These are phyloP conservation scores for Aureobasidium pullulans DNA, from an alignment of 2,329 filamentous ascomycete genomes.

Conservation along the genomic window DNA sequence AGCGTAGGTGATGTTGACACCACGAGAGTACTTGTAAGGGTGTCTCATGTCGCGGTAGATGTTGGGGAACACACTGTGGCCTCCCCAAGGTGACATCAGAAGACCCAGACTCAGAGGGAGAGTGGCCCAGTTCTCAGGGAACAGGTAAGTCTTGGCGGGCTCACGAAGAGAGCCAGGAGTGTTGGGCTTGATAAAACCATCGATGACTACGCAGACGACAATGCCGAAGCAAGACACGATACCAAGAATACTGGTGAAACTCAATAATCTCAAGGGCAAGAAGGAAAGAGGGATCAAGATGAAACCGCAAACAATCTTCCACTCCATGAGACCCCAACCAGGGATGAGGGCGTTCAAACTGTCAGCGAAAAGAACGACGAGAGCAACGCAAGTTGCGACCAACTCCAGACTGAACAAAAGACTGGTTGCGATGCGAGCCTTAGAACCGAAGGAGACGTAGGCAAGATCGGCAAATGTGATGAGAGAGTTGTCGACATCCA, in stretches of 20 bases:
- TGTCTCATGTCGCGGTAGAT: constrained; percentile 73
- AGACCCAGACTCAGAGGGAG: constrained; percentile 83
- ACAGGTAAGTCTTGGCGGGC: constrained; percentile 70
- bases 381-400: constrained; percentile 77
- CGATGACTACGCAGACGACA: constrained; percentile 72
- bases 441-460: constrained; percentile 79
- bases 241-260: constrained; percentile 87
- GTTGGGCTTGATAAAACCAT: constrained; percentile 77
- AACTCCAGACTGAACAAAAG: constrained; percentile 83
- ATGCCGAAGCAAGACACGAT: constrained; percentile 86
- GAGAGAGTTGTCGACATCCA: constrained; percentile 75
- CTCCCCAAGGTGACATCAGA: constrained; percentile 75
- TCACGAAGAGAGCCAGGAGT: constrained; percentile 75
- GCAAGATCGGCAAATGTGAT: constrained; percentile 94
- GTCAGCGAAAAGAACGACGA: constrained; percentile 93
- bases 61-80: constrained; percentile 74
- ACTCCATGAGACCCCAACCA: constrained; percentile 58
- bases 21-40: constrained; percentile 70
- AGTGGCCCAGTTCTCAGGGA: constrained; percentile 79
- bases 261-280: constrained; percentile 72
- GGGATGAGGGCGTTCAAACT: constrained; percentile 74
- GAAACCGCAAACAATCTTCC: constrained; percentile 79
- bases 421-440: constrained; percentile 73
- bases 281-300: constrained; percentile 78
- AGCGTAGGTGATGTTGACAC: constrained; percentile 71